Evolutionary conservation across 345 rosid species (phyloP).

Genomic region (Hevea brasiliensis): DNA sequence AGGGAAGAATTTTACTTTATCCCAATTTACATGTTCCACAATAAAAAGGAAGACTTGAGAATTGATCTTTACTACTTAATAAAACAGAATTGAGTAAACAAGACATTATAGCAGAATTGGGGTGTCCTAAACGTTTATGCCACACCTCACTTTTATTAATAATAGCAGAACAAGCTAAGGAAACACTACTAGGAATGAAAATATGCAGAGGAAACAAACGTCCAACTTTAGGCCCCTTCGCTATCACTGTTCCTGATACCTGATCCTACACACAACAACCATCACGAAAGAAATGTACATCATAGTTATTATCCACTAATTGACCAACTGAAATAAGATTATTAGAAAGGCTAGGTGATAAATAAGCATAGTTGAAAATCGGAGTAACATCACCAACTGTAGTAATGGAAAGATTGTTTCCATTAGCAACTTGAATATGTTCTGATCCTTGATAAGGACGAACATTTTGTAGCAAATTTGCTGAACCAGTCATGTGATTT

Average conservation of each 20-base stretch:
- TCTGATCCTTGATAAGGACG: too few relatives aligned
- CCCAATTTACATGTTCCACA: background rate
- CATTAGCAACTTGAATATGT: too few relatives aligned
- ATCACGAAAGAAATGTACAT: too few relatives aligned
- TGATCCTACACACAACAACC: too few relatives aligned
- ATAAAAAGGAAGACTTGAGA: too few relatives aligned
- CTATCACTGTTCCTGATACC: too few relatives aligned
- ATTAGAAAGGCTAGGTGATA: background rate
- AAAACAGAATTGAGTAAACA: too few relatives aligned
- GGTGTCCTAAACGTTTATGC: too few relatives aligned
- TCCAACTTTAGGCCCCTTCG: slow-evolving; percentile 7
- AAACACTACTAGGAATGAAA: background rate
- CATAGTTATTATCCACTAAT: slow-evolving; percentile 4
- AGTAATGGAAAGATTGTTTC: background rate
- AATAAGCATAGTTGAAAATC: background rate
- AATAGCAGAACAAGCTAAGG: background rate
- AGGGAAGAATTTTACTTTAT: background rate
- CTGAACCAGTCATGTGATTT: slow-evolving; percentile 1
- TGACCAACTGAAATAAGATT: background rate
- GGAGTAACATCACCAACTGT: background rate
- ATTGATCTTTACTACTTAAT: too few relatives aligned
- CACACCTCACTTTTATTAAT: too few relatives aligned
- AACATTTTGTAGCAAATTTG: too few relatives aligned
- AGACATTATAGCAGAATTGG: too few relatives aligned
- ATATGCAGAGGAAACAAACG: background rate